These are phyloP conservation scores for Lepidopterella palustris DNA, from an alignment of 495 filamentous ascomycete genomes.

Conservation along the genomic window DNA sequence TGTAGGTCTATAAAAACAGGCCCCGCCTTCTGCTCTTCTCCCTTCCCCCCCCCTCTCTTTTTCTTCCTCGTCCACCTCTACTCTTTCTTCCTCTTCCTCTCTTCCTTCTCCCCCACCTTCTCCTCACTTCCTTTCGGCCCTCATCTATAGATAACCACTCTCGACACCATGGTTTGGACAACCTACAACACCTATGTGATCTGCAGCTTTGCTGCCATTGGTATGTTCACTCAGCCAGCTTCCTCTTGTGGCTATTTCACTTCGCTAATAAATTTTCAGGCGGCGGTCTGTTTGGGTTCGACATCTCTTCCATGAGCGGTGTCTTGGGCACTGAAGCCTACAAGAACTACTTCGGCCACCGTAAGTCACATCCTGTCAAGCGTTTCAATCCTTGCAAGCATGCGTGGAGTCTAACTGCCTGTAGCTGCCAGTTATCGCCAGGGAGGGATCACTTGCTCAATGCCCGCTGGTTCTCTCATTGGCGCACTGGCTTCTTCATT, in stretches of 20 bases:
- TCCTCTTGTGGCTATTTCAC: background rate
- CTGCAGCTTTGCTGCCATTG: conserved; percentile 59
- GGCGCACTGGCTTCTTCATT: conserved; percentile 60
- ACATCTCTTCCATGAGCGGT: conserved; percentile 65
- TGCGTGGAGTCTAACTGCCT: conserved; percentile 9
- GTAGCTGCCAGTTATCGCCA: conserved; percentile 45
- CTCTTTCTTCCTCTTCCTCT: conserved; percentile 7
- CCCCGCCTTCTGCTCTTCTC: conserved; percentile 12
- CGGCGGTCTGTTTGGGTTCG: conserved; percentile 66
- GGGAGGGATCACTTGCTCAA: conserved; percentile 60
- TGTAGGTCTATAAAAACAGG: conserved; percentile 6
- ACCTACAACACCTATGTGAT: conserved; percentile 55
- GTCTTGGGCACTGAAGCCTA: conserved; percentile 58
- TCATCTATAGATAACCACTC: background rate
- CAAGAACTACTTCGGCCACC: conserved; percentile 54
- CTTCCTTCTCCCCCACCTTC: conserved; percentile 16
- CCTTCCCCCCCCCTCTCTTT: conserved; percentile 15
- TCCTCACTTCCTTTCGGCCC: background rate
- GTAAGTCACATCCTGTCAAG: conserved; percentile 9
- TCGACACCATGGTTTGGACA: conserved; percentile 17
- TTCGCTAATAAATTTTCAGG: conserved; percentile 35
- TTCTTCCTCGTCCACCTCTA: background rate
- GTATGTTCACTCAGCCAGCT: conserved; percentile 34
- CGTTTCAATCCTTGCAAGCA: background rate
- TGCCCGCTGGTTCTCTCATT: conserved; percentile 70